Evolutionary conservation across 129 eudicot species (phyloP).

Genomic region (Arctium minus): DNA sequence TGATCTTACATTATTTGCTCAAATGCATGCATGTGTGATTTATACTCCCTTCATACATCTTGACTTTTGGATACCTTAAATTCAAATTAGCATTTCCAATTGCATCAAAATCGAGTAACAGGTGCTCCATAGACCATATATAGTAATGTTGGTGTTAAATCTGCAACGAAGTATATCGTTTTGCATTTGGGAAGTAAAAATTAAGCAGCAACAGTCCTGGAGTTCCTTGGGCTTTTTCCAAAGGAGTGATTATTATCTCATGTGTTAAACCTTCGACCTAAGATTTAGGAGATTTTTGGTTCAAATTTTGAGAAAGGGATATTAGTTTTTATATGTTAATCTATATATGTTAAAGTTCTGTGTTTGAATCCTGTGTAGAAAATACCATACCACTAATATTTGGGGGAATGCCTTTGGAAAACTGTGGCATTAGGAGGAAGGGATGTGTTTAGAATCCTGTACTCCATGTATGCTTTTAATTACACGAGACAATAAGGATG

Average conservation of each 20-base stretch:
- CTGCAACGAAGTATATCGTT: not conserved
- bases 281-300: not conserved
- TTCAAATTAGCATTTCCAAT: not conserved
- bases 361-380: not conserved
- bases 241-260: not conserved
- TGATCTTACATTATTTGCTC: slow-evolving; percentile 1
- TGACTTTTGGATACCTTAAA: not conserved
- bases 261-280: not conserved
- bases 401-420: slow-evolving; percentile 8
- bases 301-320: not conserved
- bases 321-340: not conserved
- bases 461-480: not conserved
- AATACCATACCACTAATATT: not conserved
- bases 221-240: not conserved
- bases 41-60: not conserved
- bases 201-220: not conserved
- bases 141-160: slow-evolving; percentile 1
- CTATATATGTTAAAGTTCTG: not conserved
- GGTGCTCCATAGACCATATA: not conserved
- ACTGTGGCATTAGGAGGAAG: not conserved
- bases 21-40: not conserved
- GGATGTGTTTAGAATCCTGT: not conserved
- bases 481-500: not conserved
- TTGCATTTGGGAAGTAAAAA: not conserved
- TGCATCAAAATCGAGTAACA: not conserved